Evolutionary conservation across 805 yeast genomes (phyloP), one percentile per base, ranked within the genome.

Genomic region (Blastobotrys peoriensis): DNA sequence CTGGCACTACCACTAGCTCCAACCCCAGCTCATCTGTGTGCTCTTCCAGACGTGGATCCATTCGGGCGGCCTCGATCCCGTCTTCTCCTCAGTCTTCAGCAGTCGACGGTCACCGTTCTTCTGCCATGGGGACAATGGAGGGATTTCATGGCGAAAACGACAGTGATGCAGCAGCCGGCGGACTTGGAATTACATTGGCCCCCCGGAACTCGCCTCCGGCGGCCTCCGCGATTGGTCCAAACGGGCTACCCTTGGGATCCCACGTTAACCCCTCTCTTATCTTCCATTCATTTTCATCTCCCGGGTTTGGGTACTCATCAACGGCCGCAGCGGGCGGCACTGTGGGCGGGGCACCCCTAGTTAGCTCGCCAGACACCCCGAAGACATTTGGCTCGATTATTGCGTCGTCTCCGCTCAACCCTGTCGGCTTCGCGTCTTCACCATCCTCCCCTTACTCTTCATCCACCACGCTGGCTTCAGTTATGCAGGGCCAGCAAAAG

Each of bases 371-470:
- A 5, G 17, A 22, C n/a, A 39, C 42, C 19, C 54, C 53, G 21
- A 50, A 51, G 22, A 44, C 55, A 28, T 51, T 51, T 39, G 48
- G 53, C 17, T 33, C 46, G 30, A 46, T 52, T 41, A 45, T 52
- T 36, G 45, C 42, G 22, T 52, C 56, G 13, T 52, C 56, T 20
- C 55, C 55, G 3, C 51, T 51, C 19, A 50, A 51, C 38, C 47
- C 41, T 18, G 54, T 25, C 30, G 30, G 54, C 38, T 51, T 43
- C 39, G 41, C 30, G 13, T 44, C 51, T n/a, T 44, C 52, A 18
- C 54, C 54, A 15, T 48, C 47, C 8, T 25, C 30, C 13, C 30
- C 30, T 13, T 25, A 8, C 30, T 25, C 30, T 25, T 25, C 30
- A 8, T 25, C 30, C 13, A 8, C 30, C 30, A 25, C 30, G 13